A percentile compares a stretch with the other conserved stretches of the same genome.
Conservation (phyloP, 2,329 filamentous ascomycete genomes). For the Penicillium sp. region DNA sequence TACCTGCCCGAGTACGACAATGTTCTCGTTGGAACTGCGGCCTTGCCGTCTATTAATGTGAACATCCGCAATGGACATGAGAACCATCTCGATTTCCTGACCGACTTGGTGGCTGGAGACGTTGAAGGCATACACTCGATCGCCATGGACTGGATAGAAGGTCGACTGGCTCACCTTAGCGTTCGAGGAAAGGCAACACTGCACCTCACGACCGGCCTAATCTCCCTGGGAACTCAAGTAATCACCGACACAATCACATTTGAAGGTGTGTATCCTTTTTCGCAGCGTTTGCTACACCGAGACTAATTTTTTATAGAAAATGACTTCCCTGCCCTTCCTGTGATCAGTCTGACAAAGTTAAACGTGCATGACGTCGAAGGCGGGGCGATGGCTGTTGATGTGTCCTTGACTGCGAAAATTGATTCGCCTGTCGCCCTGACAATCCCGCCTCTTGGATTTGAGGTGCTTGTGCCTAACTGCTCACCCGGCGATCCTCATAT, state of each 20-base stretch:
- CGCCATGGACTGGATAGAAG: conserved; percentile 86
- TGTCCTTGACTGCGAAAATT: conserved; percentile 73
- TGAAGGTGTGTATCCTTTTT: conserved; percentile 73
- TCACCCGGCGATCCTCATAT: conserved; percentile 72
- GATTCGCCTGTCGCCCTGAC: conserved; percentile 76
- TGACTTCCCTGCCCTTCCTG: conserved; percentile 76
- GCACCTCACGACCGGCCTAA: conserved; percentile 75
- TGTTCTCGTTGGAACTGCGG: conserved; percentile 75
- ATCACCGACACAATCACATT: conserved; percentile 77
- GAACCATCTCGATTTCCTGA: conserved; percentile 78
- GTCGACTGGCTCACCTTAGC: conserved; percentile 71
- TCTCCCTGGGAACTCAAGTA: conserved; percentile 76
- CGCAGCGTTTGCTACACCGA: background rate
- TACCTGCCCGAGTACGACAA: conserved; percentile 83
- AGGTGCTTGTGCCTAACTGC: conserved; percentile 84
- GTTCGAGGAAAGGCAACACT: conserved; percentile 76
- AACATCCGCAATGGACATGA: conserved; percentile 76
- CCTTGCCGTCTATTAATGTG: conserved; percentile 74
- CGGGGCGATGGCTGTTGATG: conserved; percentile 78
- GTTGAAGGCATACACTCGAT: conserved; percentile 76
- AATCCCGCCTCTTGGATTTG: conserved; percentile 80
- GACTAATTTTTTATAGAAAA: conserved; percentile 39
- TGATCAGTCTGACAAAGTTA: conserved; percentile 80
- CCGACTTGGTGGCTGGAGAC: conserved; percentile 76
- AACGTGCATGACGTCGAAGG: conserved; percentile 74